Percentiles rank a stretch among this genome's conserved stretches.
These are phyloP conservation scores for Vaccinium vitisidaea DNA, from an alignment of 148 eudicot species.

Conservation along the genomic window DNA sequence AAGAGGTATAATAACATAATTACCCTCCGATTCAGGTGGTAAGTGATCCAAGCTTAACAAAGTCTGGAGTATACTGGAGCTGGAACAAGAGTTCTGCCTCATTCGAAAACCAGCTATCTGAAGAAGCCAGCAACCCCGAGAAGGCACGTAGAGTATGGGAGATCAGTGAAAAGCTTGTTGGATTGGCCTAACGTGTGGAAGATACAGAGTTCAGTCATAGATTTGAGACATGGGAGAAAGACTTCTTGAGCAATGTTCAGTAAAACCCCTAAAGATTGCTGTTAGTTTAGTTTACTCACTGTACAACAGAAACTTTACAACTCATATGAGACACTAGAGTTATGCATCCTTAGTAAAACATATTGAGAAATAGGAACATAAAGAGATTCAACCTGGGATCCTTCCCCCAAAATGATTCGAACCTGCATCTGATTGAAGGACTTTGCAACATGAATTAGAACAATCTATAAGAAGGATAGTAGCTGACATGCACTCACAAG, in stretches of 20 bases:
- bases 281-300: background rate
- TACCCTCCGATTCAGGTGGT: conserved; percentile 52
- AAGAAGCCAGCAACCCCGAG: conserved; percentile 79
- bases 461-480: background rate
- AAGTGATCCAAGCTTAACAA: conserved; percentile 69
- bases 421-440: background rate
- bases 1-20: background rate
- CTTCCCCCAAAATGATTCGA: background rate
- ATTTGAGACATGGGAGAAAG: background rate
- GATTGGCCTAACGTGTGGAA: conserved; percentile 50
- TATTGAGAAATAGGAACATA: background rate
- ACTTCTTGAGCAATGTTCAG: background rate
- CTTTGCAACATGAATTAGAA: background rate
- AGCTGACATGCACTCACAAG: background rate
- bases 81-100: conserved; percentile 80
- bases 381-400: background rate
- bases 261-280: background rate
- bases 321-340: background rate
- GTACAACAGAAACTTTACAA: background rate
- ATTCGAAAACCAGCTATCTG: conserved; percentile 76
- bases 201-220: background rate
- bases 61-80: conserved; percentile 94
- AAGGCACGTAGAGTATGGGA: conserved; percentile 88
- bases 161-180: conserved; percentile 85
- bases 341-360: background rate